Base-by-base conservation (phyloP, 192 early-diverging fungal species). In the Coemansia sp. region DNA sequence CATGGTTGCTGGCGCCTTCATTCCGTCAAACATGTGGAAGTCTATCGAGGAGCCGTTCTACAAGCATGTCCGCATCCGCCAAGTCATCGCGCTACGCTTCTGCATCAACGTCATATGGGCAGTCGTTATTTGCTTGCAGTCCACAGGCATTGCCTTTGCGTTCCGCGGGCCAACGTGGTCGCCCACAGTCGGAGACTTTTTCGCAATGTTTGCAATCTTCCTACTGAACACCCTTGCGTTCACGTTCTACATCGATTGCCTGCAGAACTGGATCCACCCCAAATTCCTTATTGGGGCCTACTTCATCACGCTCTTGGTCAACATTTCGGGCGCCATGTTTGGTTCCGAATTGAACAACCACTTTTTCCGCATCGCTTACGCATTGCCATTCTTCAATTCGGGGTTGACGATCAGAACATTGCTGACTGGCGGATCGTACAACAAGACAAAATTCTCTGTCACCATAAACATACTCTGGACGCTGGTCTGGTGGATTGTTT, bases 21-120 rank as follows among this genome's bases (percentile, higher is more conserved):
- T 82, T 23, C 79, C 79, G 25, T 82, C 79, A 9, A 82, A 82
- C 43, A 76, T 82, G 79, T 82, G 79, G 79, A 82, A 82, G 59
- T 67, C 74, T 0, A 76, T 82, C 52, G 74, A 76, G 59, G 71
- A 73, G 71, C 74, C 75, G 36, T 76, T 82, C 42, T 82, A 59
- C 62, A 73, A 74, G 59, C 70, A 76, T 15, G 67, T 76, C 17
- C 54, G 45, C 23, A 46, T 82, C 5, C 5, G 36, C 10, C 79
- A 82, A 35, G 5, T 76, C 22, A 73, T 82, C 6, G 62, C 41
- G 15, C 50, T 76, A 34, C 74, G 75, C 13, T 25, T 66, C 9
- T 56, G 66, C 15, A 67, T 82, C 58, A 76, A 73, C 55, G 17
- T 76, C 0, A 35, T 59, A 20, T 82, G 74, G 74, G 70, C 71